phyloP scores from a whole-genome alignment of 139 green algal genomes.

The Chlorella sorokiniana region DNA sequence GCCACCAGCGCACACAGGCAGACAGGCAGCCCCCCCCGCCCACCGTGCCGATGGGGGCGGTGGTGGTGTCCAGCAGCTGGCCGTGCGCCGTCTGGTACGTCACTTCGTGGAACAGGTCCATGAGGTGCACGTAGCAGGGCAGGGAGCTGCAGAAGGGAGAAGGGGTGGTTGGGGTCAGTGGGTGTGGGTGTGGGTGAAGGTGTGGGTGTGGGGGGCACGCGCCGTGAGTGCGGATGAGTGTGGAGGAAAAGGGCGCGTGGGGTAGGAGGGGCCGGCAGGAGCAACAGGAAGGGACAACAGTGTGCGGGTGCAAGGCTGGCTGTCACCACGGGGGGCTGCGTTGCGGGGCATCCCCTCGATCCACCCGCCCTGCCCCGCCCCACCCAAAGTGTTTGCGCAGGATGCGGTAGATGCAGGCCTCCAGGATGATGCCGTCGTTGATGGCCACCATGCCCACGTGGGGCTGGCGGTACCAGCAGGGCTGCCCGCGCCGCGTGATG shows the following conservation, averaged over 20 bases:
- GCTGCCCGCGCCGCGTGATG: constrained; percentile 94
- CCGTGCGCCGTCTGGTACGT: constrained; percentile 95
- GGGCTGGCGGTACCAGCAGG: constrained; percentile 95
- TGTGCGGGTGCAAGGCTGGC: not conserved
- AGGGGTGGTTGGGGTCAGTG: not conserved
- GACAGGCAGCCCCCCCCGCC: constrained; percentile 30
- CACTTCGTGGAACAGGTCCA: constrained; percentile 97
- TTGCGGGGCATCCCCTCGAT: not conserved
- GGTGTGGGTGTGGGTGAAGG: not conserved
- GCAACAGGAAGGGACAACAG: not conserved
- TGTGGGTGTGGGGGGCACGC: not conserved
- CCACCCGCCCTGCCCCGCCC: not conserved
- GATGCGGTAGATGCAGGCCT: constrained; percentile 93
- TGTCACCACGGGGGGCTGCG: no score
- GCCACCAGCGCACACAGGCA: not conserved
- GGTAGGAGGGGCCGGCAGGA: not conserved
- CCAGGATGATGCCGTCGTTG: constrained; percentile 98
- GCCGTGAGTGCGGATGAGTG: not conserved
- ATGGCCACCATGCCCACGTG: constrained; percentile 94
- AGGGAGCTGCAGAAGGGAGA: not conserved
- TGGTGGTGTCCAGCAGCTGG: constrained; percentile 97
- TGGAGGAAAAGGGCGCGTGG: no score
- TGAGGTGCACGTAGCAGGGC: constrained; percentile 71
- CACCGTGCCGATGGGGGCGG: constrained; percentile 83
- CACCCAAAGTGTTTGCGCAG: constrained; percentile 80